Percentiles rank a stretch among this genome's conserved stretches.
phyloP scores from a whole-genome alignment of 1,284 basidiomycete genomes.

The Cutaneotrichosporon mucoides region DNA sequence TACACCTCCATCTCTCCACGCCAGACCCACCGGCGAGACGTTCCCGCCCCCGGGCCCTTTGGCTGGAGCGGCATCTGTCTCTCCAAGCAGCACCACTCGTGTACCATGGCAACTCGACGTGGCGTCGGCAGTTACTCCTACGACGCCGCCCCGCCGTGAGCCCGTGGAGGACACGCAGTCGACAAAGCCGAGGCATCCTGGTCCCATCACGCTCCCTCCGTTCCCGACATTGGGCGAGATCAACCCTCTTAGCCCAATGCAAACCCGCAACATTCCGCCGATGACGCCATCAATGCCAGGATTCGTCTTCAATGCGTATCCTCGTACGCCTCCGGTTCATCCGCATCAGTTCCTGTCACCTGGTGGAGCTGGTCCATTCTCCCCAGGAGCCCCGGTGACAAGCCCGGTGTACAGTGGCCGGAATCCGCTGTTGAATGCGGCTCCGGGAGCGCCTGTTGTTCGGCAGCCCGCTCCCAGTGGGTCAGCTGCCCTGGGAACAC shows the following conservation, averaged over 20 bases:
- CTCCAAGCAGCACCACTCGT: conserved; percentile 9
- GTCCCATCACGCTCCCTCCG: conserved; percentile 42
- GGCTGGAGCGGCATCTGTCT: not conserved
- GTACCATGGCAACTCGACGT: conserved; percentile 32
- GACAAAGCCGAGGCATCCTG: conserved; percentile 28
- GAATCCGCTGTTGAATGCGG: conserved; percentile 48
- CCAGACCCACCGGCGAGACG: not conserved
- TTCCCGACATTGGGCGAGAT: conserved; percentile 31
- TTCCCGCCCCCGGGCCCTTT: not conserved
- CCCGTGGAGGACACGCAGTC: not conserved
- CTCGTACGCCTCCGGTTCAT: conserved; percentile 46
- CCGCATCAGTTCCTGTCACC: conserved; percentile 41
- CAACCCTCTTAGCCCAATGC: conserved; percentile 42
- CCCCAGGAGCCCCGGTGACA: conserved; percentile 46
- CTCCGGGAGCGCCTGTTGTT: conserved; percentile 49
- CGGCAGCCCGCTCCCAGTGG: conserved; percentile 21
- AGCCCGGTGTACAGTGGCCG: conserved; percentile 35
- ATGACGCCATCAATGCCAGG: conserved; percentile 52
- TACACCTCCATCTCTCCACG: not conserved
- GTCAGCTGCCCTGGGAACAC: conserved; percentile 40
- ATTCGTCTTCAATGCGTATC: conserved; percentile 49
- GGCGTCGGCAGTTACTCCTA: not conserved
- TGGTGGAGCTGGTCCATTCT: conserved; percentile 43
- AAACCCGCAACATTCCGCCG: conserved; percentile 43
- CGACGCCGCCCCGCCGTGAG: conserved; percentile 3